Evolutionary conservation across 805 yeast genomes (phyloP), one percentile per base, ranked within the genome.

Genomic region (Candida rishiriensis): DNA sequence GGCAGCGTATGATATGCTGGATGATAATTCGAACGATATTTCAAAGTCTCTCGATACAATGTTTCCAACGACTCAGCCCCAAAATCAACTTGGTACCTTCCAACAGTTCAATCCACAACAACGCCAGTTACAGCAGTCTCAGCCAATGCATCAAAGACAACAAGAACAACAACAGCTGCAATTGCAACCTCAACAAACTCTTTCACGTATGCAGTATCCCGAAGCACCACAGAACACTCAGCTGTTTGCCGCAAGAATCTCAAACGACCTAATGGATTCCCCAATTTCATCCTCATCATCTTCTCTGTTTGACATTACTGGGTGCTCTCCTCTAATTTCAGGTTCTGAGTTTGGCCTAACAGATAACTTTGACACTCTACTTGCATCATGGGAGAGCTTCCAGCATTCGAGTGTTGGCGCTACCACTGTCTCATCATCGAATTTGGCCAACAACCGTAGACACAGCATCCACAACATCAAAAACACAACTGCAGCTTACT

Each of bases 221-320:
- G 29, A 15, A 16, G 10, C 10, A 38, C 40, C 29, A 10, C 31
- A 29, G 3, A 38, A 3, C 34, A 38, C 10, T 26, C 13, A 21
- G 26, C 26, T 21, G 7, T 21, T 34, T 26, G 13, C 11, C 14
- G 10, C 34, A 30, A n/a, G 9, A 29, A 11, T 5, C 13, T 8
- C 37, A 6, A 34, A 29, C 8, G 42, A 39, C 17, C 29, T 42
- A 18, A 29, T 43, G 40, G 52, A 50, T 41, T 53, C 54, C 11
- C 56, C 56, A 1, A 26, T 48, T 14, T 52, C 56, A n/a, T 48
- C 56, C 4, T 47, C 52, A 1, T 49, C 56, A 12, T 43, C 54
- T 3, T 48, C 56, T 8, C 21, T 50, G 5, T 50, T 50, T 34
- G 53, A 50, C 35, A 47, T 40, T n/a, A 31, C 47, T 16, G 36